phyloP scores from a whole-genome alignment of 306 rosid genomes.

The Herpetospermum pedunculosum region DNA sequence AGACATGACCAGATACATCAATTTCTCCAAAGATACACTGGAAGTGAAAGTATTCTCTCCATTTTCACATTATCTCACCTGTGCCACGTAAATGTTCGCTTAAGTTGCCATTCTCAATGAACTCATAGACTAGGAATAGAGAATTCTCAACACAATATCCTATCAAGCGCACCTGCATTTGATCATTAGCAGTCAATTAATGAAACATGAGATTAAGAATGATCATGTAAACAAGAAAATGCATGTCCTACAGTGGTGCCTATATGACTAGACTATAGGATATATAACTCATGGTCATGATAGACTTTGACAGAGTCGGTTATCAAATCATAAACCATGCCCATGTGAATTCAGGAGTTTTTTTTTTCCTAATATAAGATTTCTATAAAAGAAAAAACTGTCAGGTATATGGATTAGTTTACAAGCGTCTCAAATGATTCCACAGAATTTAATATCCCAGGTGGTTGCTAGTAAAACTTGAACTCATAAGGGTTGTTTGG shows the following conservation, averaged over 20 bases:
- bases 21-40: not conserved
- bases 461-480: not conserved
- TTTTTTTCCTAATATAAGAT: not conserved
- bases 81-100: constrained; percentile 85
- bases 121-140: constrained; percentile 88
- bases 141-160: constrained; percentile 86
- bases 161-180: constrained; percentile 78
- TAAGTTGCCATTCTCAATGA: constrained; percentile 79
- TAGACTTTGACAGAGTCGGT: not conserved
- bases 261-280: too few species aligned
- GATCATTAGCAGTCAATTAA: not conserved
- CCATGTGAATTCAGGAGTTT: not conserved
- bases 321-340: not conserved
- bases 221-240: not conserved
- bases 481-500: too few species aligned
- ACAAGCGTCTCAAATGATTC: not conserved
- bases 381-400: not conserved
- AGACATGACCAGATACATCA: constrained; percentile 4
- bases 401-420: not conserved
- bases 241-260: too few species aligned
- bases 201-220: not conserved
- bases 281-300: not conserved
- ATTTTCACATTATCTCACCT: constrained; percentile 33
- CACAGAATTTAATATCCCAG: not conserved
- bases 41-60: not conserved